Conservation (phyloP, 2,329 filamentous ascomycete genomes). For the Diaporthe sp. region DNA sequence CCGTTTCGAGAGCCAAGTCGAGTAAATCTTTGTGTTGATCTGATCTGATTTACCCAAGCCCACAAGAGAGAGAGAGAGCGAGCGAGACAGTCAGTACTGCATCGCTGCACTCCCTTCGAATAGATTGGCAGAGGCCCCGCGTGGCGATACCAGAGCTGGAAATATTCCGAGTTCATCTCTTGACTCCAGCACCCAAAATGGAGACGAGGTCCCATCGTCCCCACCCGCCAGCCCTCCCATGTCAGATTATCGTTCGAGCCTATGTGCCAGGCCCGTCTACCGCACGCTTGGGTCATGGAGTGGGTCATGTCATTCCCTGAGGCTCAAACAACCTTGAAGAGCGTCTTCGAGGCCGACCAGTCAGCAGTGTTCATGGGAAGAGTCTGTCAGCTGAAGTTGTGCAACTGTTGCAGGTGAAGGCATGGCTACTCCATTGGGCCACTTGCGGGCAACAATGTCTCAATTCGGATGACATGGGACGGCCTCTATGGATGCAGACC, state of each 20-base stretch:
- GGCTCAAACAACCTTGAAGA: neutral
- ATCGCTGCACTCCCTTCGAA: neutral
- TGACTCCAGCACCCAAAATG: neutral
- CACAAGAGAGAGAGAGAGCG: neutral
- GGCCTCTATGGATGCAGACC: neutral
- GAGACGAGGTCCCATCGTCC: conserved; percentile 1
- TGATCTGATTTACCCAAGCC: neutral
- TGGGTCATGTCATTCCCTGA: neutral
- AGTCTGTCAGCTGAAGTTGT: neutral
- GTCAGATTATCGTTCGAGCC: conserved; percentile 17
- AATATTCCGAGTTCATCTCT: conserved; percentile 6
- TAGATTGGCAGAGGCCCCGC: neutral
- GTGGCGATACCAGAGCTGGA: neutral
- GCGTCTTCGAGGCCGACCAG: neutral
- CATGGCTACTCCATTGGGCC: neutral
- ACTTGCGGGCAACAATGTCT: conserved; percentile 12
- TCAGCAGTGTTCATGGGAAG: neutral
- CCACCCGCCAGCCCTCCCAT: conserved; percentile 17
- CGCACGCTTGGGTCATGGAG: conserved; percentile 14
- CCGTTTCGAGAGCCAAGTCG: neutral
- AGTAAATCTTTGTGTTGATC: neutral
- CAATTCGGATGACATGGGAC: conserved; percentile 1
- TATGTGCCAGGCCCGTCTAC: conserved; percentile 6
- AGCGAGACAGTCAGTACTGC: neutral
- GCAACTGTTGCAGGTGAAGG: neutral